Evolutionary conservation across 2,329 filamentous ascomycete species (phyloP), one percentile per base, ranked within the genome.

Genomic region (Teratosphaeria destructans): DNA sequence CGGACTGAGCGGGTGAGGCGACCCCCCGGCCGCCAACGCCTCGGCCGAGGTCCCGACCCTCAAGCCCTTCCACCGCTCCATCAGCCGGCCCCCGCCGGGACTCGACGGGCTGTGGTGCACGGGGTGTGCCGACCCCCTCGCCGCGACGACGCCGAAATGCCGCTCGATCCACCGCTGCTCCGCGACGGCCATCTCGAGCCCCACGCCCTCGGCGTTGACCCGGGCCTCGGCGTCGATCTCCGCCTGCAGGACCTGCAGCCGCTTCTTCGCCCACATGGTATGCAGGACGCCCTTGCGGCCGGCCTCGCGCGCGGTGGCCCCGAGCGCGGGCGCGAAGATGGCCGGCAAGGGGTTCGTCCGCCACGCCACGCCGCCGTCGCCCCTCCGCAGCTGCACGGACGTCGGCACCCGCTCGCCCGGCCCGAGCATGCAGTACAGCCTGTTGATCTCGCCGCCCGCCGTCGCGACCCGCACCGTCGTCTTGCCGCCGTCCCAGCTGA

Each of bases 191-290:
- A 95, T 95, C 70, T 90, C 85, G 59, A 95, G 76, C 1, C 88
- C 91, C 19, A 96, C 83, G 23, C 91, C 88, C 75, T 96, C 91
- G 12, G 82, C 81, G 70, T 95, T 95, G 63, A 80, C 78, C 66
- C 81, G 81, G 70, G 87, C 82, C 76, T 95, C 91, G 7, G 78
- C 77, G 10, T 82, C 83, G 66, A 95, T 93, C 77, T 96, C 91
- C 60, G 80, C 80, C 57, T 90, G 84, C 55, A 96, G 77, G 63
- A 88, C 85, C 35, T 85, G 83, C 26, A 96, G 76, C 52, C 91
- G 81, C 72, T 89, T 87, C 78, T 91, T 91, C 19, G 89, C 92
- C 90, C 92, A 96, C 60, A 93, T 85, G 1, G 90, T 95, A 71
- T 95, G 92, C 61, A 96, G 75, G 1, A 95, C 89, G 1, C 91